phyloP scores from a whole-genome alignment of 2,329 filamentous ascomycete species.

The Fusarium pseudoanthophilum region DNA sequence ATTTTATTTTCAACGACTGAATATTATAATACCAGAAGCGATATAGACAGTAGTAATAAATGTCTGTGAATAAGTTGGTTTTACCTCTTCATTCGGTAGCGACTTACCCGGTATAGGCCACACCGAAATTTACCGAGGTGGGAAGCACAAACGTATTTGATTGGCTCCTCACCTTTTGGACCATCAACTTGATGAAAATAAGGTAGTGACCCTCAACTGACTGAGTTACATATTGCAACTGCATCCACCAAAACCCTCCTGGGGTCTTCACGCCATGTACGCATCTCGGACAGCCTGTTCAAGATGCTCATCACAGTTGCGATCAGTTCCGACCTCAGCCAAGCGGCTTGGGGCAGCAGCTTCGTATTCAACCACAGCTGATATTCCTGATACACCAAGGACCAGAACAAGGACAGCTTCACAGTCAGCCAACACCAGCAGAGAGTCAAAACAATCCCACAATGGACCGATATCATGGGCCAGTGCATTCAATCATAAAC shows the following conservation, averaged over 20 bases:
- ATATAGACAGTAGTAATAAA: background rate
- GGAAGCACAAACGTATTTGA: constrained; percentile 6
- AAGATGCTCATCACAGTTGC: constrained; percentile 49
- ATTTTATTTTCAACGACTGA: background rate
- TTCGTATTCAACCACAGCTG: constrained; percentile 41
- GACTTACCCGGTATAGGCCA: background rate
- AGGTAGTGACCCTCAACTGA: constrained; percentile 20
- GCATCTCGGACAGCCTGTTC: constrained; percentile 50
- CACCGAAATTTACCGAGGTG: constrained; percentile 36
- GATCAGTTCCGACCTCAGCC: constrained; percentile 26
- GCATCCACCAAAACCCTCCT: constrained; percentile 1
- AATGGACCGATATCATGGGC: background rate
- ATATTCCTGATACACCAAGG: constrained; percentile 15
- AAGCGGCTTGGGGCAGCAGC: constrained; percentile 35
- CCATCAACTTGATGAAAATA: constrained; percentile 36
- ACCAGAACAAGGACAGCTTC: constrained; percentile 7
- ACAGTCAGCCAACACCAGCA: constrained; percentile 6
- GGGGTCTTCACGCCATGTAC: constrained; percentile 46
- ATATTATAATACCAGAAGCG: too few relatives aligned
- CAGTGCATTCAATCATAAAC: constrained; percentile 4
- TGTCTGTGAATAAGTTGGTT: background rate
- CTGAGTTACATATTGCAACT: constrained; percentile 17
- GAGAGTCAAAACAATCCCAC: constrained; percentile 1
- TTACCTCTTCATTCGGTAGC: background rate
- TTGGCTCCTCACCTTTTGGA: constrained; percentile 35